A percentile compares a stretch with the other conserved stretches of the same genome.
phyloP scores from a whole-genome alignment of 116 monocot species.

The Papilionanthe hybrid region DNA sequence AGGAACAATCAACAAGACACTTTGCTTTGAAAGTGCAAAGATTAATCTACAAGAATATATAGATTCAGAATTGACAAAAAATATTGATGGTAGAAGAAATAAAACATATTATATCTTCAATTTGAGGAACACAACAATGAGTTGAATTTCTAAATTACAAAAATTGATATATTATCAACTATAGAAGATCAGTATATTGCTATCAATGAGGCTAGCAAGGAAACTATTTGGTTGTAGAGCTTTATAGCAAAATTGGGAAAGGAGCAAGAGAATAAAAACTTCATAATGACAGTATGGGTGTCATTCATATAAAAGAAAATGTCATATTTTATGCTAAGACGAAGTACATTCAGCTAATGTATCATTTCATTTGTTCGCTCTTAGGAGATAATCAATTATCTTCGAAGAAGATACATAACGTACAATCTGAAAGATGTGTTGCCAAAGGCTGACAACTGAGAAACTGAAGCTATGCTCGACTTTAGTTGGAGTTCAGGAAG shows the following conservation, averaged over 20 bases:
- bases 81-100: background rate
- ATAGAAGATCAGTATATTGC: background rate
- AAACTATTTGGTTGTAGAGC: background rate
- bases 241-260: background rate
- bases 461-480: background rate
- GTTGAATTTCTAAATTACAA: background rate
- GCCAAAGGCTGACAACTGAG: background rate
- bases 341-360: background rate
- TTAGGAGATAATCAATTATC: background rate
- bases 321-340: background rate
- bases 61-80: background rate
- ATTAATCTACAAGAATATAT: background rate
- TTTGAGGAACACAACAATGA: background rate
- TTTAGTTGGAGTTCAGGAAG: background rate
- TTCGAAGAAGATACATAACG: background rate
- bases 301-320: background rate
- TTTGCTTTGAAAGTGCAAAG: background rate
- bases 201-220: background rate
- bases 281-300: conserved; percentile 3
- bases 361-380: background rate
- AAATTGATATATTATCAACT: background rate
- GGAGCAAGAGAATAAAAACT: background rate
- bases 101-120: background rate
- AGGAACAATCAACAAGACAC: background rate
- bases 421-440: background rate